phyloP scores from a whole-genome alignment of 148 eudicot genomes.

The Camellia granthamiana region DNA sequence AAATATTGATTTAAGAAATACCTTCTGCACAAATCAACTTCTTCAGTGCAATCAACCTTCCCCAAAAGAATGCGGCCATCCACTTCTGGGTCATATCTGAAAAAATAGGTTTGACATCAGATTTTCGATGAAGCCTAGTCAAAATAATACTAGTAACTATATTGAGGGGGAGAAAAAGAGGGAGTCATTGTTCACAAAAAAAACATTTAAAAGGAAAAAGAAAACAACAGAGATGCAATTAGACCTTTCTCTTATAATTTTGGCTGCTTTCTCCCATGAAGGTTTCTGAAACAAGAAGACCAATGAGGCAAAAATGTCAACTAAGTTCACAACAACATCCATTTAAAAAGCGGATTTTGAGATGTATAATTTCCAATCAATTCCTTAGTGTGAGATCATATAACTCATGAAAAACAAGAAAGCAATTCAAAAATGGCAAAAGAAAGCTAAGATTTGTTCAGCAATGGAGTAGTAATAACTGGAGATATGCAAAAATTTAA shows the following conservation, averaged over 20 bases:
- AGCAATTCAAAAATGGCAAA: not conserved
- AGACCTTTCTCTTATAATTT: slow-evolving; percentile 73
- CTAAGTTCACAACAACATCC: not conserved
- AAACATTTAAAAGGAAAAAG: not conserved
- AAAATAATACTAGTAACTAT: not conserved
- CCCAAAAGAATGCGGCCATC: slow-evolving; percentile 95
- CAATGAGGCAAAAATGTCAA: not conserved
- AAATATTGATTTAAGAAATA: slow-evolving; percentile 20
- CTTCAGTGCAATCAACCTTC: slow-evolving; percentile 90
- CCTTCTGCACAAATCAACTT: slow-evolving; percentile 84
- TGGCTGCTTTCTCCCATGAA: slow-evolving; percentile 89
- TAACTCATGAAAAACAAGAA: not conserved
- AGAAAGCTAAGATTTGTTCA: not conserved
- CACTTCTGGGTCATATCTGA: slow-evolving; percentile 79
- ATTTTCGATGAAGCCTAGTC: slow-evolving; percentile 5
- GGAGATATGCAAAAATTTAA: not conserved
- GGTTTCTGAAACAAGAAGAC: slow-evolving; percentile 66
- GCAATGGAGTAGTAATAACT: not conserved
- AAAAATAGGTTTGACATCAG: slow-evolving; percentile 23
- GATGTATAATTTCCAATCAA: not conserved
- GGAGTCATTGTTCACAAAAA: not conserved
- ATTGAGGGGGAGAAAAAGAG: not conserved
- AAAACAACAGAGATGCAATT: slow-evolving; percentile 13
- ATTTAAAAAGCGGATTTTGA: not conserved
- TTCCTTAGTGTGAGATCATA: not conserved